These are phyloP conservation scores for Zygosaccharomyces kombuchaensis DNA, from an alignment of 805 yeast genomes.

Conservation along the genomic window DNA sequence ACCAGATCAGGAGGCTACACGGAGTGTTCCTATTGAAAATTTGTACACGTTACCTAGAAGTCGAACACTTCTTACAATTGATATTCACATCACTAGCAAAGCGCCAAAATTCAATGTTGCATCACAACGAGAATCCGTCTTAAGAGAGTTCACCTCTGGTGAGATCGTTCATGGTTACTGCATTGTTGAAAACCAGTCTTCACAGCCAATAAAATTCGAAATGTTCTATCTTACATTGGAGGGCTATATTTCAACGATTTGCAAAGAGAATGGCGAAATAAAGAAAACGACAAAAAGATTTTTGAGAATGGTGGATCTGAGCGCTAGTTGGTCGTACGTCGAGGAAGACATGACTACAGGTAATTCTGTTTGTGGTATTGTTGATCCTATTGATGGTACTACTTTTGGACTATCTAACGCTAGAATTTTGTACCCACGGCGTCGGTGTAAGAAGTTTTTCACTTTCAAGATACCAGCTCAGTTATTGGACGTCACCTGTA, in stretches of 20 bases:
- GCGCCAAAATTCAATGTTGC: slow-evolving; percentile 20
- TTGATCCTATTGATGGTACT: slow-evolving; percentile 28
- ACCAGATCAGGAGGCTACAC: slow-evolving; percentile 12
- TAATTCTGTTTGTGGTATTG: background rate
- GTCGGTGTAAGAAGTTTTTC: slow-evolving; percentile 51
- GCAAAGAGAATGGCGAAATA: slow-evolving; percentile 8
- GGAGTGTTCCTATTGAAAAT: slow-evolving; percentile 22
- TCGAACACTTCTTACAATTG: slow-evolving; percentile 22
- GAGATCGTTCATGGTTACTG: slow-evolving; percentile 51
- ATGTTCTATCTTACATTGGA: slow-evolving; percentile 56
- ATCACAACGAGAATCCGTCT: slow-evolving; percentile 32
- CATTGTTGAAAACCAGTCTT: slow-evolving; percentile 40
- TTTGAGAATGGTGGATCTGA: slow-evolving; percentile 47
- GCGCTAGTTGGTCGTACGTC: slow-evolving; percentile 48
- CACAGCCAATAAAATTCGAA: slow-evolving; percentile 47
- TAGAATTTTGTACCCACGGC: slow-evolving; percentile 43
- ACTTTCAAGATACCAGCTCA: slow-evolving; percentile 51
- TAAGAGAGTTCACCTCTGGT: slow-evolving; percentile 51
- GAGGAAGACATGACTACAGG: slow-evolving; percentile 22
- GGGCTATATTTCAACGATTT: slow-evolving; percentile 39
- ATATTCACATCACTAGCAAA: slow-evolving; percentile 20
- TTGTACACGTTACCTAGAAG: slow-evolving; percentile 23
- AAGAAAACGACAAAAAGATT: slow-evolving; percentile 34
- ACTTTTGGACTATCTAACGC: slow-evolving; percentile 42
- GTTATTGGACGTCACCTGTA: slow-evolving; percentile 50